phyloP scores from a whole-genome alignment of 345 rosid genomes.

The Corchorus capsularis region DNA sequence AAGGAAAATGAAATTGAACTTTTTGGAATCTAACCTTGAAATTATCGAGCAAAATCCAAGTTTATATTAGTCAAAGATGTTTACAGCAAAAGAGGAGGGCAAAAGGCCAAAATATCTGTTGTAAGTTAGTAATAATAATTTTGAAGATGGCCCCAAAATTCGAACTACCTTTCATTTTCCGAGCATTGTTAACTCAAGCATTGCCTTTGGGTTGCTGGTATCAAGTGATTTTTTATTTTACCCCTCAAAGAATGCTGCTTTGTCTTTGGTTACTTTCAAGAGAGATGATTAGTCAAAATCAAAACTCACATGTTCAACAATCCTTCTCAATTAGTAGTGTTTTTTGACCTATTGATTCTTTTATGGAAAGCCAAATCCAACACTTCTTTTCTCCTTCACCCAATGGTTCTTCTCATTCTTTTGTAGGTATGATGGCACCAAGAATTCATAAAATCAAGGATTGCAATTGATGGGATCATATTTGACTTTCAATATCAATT shows the following conservation, averaged over 20 bases:
- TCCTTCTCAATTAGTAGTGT: neutral
- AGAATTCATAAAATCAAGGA: neutral
- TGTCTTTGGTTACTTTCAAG: slow-evolving; percentile 8
- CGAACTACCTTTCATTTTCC: slow-evolving; percentile 7
- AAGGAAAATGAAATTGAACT: no score
- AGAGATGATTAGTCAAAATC: slow-evolving; percentile 12
- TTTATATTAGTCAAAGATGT: no score
- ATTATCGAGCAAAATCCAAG: no score
- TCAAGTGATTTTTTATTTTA: neutral
- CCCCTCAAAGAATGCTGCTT: slow-evolving; percentile 11
- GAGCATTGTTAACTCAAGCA: neutral
- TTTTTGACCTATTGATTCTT: neutral
- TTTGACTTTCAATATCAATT: neutral
- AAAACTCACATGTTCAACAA: neutral
- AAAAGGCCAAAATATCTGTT: neutral
- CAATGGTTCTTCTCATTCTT: neutral
- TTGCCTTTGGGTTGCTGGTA: neutral
- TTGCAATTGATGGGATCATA: neutral
- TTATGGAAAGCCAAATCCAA: slow-evolving; percentile 4
- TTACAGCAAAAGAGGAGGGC: neutral
- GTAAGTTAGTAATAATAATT: no score
- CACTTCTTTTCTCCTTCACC: slow-evolving; percentile 6
- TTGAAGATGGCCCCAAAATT: neutral
- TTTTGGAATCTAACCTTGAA: no score
- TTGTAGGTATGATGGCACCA: neutral